Evolutionary conservation across 1,284 basidiomycete species (phyloP), one percentile per base, ranked within the genome.

Genomic region (Sutorius eximius): DNA sequence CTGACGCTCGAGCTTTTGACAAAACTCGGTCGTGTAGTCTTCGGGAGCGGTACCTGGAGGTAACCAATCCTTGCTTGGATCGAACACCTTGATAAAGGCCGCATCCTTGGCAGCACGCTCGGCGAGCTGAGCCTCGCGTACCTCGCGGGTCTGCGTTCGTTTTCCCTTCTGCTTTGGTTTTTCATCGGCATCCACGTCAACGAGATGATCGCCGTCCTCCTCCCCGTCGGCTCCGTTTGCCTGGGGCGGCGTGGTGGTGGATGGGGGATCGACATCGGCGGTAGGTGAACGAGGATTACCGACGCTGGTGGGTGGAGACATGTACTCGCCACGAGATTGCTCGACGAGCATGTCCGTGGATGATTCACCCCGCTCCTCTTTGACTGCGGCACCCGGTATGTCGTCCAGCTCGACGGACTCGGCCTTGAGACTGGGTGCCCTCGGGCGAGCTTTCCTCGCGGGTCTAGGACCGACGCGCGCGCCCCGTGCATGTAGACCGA

Each of bases 1-100:
- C 57, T 90, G 83, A 45, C 92, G 80, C 73, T 98, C 96, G 29
- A 99, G 82, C 58, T 89, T 86, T 57, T 85, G 82, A 71, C 95
- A 98, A 52, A 91, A 90, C 57, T 93, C 91, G 3, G 82, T 79
- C 0, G 90, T 93, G 62, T 93, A 98, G 68, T 96, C 93, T 15
- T 78, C 74, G 0, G 83, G 68, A 1, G 73, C 76, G 0, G 89
- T 93, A 47, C 83, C 82, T 2, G 80, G 75, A 2, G 93, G 93
- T 3, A 95, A 73, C 92, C 93, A 95, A 54, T 86, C 83, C 9
- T 75, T 75, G 40, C 79, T 75, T 0, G 89, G 86, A 52, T 91
- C 82, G 62, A 93, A 93, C 0, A 73, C 73, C 45, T 86, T 75
- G 41, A 93, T 77, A 69, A 93, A 95, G 1, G 75, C 74, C 12